A percentile compares a stretch with the other conserved stretches of the same genome.
Evolutionary conservation across 192 early-diverging fungal species (phyloP).

Genomic region (Geranomyces variabilis): DNA sequence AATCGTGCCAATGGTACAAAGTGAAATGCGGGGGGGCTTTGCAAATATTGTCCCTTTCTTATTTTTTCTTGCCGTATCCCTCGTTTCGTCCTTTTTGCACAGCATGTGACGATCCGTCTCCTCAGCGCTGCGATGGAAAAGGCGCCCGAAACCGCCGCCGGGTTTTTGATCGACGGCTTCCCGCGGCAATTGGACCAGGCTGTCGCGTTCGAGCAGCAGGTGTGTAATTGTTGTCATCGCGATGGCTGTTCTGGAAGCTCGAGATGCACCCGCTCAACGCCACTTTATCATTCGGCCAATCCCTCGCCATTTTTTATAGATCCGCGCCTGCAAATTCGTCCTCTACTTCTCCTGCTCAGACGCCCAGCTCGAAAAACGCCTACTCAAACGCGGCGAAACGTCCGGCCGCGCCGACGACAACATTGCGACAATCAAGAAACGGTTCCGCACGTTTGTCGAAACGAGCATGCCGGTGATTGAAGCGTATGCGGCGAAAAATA

Average conservation of each 20-base stretch:
- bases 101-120: slow-evolving; percentile 30
- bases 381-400: slow-evolving; percentile 90
- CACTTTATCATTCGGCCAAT: too few relatives aligned
- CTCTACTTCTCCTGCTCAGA: slow-evolving; percentile 94
- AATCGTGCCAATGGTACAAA: slow-evolving; percentile 83
- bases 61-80: too few relatives aligned
- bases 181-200: slow-evolving; percentile 64
- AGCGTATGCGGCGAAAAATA: slow-evolving; percentile 48
- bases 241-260: too few relatives aligned
- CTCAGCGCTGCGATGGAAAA: slow-evolving; percentile 67
- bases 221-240: too few relatives aligned
- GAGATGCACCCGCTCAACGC: too few relatives aligned
- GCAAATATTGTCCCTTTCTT: not conserved
- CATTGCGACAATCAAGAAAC: slow-evolving; percentile 89
- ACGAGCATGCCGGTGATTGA: slow-evolving; percentile 88
- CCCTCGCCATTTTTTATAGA: too few relatives aligned
- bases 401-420: slow-evolving; percentile 93
- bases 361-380: slow-evolving; percentile 74
- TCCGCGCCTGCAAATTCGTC: slow-evolving; percentile 74
- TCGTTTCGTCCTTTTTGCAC: not conserved
- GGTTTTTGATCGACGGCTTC: slow-evolving; percentile 70
- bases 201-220: slow-evolving; percentile 54
- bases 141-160: slow-evolving; percentile 33
- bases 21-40: not conserved
- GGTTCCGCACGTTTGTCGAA: slow-evolving; percentile 84